Evolutionary conservation across 2,329 filamentous ascomycete species (phyloP), one percentile per base, ranked within the genome.

Genomic region (Rhynchosporium agropyri): DNA sequence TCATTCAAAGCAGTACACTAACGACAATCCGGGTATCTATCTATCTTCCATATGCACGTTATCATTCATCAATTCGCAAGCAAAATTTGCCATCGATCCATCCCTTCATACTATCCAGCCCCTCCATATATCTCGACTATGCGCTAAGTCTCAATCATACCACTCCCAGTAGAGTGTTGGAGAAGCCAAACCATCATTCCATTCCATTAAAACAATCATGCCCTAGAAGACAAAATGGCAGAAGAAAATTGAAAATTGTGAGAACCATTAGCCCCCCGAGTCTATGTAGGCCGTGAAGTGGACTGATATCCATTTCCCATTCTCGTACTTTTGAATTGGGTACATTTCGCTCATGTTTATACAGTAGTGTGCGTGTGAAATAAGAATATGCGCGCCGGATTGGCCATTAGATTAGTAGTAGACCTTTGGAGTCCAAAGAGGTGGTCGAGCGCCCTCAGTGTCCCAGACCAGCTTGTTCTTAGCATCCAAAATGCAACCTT

Each of bases 401-500:
- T 4, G 36, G 4, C 10, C n/a, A 51, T 4, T 20, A 26, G 46
- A 62, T 69, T 49, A 75, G 60, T 74, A 75, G 49, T 71, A 72
- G 26, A 74, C 55, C 77, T 83, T 84, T 72, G 84, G 81, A 69
- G 82, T 71, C 72, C 82, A 87, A 67, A 88, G 83, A 3, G 86
- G 86, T 53, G 86, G 84, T 63, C 79, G 73, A 42, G 80, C 84
- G 60, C 78, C 79, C 64, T 85, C 79, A 10, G 78, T 72, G 71
- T 86, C 80, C 84, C 85, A 87, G 29, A 80, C 75, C 64, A 89
- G 78, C 68, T 84, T 84, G 74, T 87, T 87, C 78, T 91, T 89
- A 69, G 90, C 89, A 70, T 89, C 82, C 57, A 94, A 77, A 56
- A 78, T 82, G 50, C 89, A 89, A 20, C 88, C 89, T 68, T 91